These are phyloP conservation scores for Lasiodiplodia sp. DNA, from an alignment of 2,329 filamentous ascomycete species.

Conservation along the genomic window DNA sequence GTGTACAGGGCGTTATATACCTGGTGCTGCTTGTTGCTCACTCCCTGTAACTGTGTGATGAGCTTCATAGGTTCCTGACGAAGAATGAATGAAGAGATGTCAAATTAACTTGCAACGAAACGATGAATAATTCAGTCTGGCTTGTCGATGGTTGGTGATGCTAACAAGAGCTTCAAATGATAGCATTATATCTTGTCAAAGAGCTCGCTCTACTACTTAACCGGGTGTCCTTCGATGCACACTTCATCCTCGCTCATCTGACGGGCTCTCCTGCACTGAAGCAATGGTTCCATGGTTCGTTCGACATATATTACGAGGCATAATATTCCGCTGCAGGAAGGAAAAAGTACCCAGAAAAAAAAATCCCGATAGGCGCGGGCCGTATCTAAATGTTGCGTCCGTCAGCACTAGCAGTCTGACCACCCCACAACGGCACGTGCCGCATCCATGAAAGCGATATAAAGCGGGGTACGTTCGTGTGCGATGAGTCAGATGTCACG, in stretches of 20 bases:
- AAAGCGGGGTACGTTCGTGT: conserved; percentile 8
- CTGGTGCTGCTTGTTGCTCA: neutral
- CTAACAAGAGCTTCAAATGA: neutral
- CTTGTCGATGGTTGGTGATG: neutral
- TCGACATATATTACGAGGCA: too few relatives aligned
- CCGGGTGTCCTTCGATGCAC: too few relatives aligned
- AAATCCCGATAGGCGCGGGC: too few relatives aligned
- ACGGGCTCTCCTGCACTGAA: too few relatives aligned
- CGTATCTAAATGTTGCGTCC: neutral
- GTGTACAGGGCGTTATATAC: conserved; percentile 22
- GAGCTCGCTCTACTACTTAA: neutral
- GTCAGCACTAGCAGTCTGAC: neutral
- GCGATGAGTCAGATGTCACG: conserved; percentile 10
- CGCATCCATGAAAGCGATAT: neutral
- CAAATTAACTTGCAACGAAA: neutral
- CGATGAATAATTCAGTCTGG: neutral
- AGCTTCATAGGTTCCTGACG: neutral
- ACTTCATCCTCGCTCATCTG: too few relatives aligned
- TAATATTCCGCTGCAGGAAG: too few relatives aligned
- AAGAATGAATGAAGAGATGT: conserved; percentile 1
- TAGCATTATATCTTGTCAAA: neutral
- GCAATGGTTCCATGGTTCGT: too few relatives aligned
- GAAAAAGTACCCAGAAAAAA: too few relatives aligned
- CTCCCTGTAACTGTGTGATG: too few relatives aligned
- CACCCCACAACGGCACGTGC: neutral